Base-by-base conservation (phyloP, 306 rosid species). In the Castanea mollissima region DNA sequence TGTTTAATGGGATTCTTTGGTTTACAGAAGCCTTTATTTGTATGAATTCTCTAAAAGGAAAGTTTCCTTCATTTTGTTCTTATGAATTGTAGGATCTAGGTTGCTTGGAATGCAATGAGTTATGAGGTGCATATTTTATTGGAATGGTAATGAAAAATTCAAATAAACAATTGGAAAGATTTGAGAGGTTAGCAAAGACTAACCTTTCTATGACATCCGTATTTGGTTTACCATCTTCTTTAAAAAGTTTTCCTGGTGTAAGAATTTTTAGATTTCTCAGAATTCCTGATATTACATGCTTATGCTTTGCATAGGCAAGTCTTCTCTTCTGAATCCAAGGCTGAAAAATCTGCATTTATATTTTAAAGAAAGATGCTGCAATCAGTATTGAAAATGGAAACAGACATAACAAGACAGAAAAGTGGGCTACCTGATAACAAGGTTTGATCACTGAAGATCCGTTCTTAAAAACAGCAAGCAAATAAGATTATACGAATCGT, bases 291-390 rank as follows among this genome's bases (percentile, higher is more conserved):
- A 81, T 81, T 31, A 88, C 56, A 74, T 81, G 76, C 86, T 85
- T 88, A 72, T 85, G 85, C 71, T 79, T 83, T 21, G 80, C 84
- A 57, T 34, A 85, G 6, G 83, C 89, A 63, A 88, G 73, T 72
- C 59, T 81, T 76, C 84, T 76, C 74, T 20, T 83, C 83, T 85
- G 89, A 65, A 88, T 88, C 86, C 89, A 81, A 6, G 85, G 83
- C 83, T 83, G 88, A 55, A 83, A 80, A 20, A 81, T 55, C 83
- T 81, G 71, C 60, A 65, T 70, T 65, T 51, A 51, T 64, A 27
- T 29, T 54, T 51, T 57, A 32, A 70, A 8, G 57, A 34, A 76
- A 16, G 46, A 34, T 7, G 8, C 5, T 64, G 46, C 29, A 27
- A 27, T 62, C 19, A 62, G 35, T 27, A 27, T 18, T 4, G 34